A percentile compares a stretch with the other conserved stretches of the same genome.
phyloP scores from a whole-genome alignment of 2,329 filamentous ascomycete genomes.

The Colletotrichum chrysophilum region DNA sequence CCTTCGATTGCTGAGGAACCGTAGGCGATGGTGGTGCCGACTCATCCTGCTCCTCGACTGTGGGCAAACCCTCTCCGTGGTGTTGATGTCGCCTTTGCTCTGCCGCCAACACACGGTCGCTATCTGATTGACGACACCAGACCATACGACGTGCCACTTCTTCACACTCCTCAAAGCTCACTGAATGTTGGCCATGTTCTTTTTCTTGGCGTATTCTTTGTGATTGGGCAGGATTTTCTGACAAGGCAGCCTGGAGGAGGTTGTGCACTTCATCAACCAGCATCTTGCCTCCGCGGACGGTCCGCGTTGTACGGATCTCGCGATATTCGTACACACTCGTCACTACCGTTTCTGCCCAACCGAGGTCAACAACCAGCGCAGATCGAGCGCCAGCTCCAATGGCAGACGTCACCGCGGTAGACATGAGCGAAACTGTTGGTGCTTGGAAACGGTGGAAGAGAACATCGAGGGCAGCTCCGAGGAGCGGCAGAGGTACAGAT shows the following conservation, averaged over 20 bases:
- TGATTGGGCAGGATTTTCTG: neutral
- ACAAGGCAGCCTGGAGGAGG: conserved; percentile 56
- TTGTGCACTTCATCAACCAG: conserved; percentile 74
- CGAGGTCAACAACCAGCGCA: conserved; percentile 87
- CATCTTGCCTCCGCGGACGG: conserved; percentile 74
- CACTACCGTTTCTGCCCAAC: conserved; percentile 88
- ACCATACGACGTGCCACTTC: conserved; percentile 76
- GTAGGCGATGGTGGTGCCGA: conserved; percentile 13
- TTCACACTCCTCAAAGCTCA: conserved; percentile 81
- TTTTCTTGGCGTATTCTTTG: neutral
- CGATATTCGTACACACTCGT: conserved; percentile 91
- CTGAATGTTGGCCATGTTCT: conserved; percentile 34
- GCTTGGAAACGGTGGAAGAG: conserved; percentile 83
- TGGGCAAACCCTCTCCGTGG: conserved; percentile 46
- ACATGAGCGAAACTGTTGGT: conserved; percentile 81
- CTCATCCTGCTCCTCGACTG: conserved; percentile 65
- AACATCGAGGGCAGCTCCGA: conserved; percentile 77
- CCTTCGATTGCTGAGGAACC: conserved; percentile 24
- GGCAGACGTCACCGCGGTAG: conserved; percentile 74
- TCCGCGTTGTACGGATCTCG: conserved; percentile 75
- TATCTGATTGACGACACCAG: conserved; percentile 66
- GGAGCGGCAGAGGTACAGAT: conserved; percentile 75
- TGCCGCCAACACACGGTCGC: neutral
- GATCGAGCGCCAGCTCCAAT: conserved; percentile 84
- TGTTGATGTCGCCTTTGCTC: conserved; percentile 18